A percentile compares a stretch with the other conserved stretches of the same genome.
Conservation (phyloP, 345 rosid species). For the Reutealis trisperma region DNA sequence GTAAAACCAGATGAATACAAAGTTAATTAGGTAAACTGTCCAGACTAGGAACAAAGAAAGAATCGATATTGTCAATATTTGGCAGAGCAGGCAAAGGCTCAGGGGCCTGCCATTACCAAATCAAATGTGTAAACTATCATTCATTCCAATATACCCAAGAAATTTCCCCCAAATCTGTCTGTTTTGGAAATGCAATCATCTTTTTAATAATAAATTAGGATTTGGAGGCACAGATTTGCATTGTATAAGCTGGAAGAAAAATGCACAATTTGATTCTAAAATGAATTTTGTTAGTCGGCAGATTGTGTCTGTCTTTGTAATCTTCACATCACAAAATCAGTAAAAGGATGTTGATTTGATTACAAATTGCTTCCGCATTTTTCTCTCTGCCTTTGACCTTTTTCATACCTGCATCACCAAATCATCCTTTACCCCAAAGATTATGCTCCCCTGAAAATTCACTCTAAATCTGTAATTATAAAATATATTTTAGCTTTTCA, state of each 20-base stretch:
- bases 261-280: neutral
- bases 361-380: neutral
- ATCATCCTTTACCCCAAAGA: too few species aligned
- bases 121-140: neutral
- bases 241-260: neutral
- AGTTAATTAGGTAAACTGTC: neutral
- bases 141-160: neutral
- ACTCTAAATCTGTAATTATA: too few species aligned
- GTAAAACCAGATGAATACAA: slow-evolving; percentile 1
- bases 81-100: neutral
- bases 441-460: too few species aligned
- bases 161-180: neutral
- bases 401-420: too few species aligned
- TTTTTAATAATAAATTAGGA: neutral
- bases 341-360: too few species aligned
- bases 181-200: neutral
- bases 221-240: neutral
- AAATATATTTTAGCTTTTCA: too few species aligned
- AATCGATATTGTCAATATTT: neutral
- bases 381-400: neutral
- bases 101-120: neutral
- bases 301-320: slow-evolving; percentile 3
- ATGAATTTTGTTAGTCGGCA: neutral
- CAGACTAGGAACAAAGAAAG: neutral
- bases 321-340: neutral